Evolutionary conservation across 1,139 yeast genomes (phyloP).

Genomic region (Blastobotrys malaysiensis): DNA sequence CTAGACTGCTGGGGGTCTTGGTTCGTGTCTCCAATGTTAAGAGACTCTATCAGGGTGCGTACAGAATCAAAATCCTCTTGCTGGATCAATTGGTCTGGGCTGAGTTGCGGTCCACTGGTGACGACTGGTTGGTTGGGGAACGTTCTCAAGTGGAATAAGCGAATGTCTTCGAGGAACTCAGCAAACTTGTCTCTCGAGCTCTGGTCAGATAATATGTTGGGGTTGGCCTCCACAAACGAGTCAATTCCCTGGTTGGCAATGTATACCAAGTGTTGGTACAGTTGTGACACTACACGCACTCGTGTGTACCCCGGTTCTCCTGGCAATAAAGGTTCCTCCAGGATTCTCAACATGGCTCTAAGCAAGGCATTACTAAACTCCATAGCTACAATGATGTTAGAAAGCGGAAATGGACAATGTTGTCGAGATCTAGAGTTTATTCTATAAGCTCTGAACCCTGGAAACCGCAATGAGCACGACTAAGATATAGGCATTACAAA

Average conservation of each 20-base stretch:
- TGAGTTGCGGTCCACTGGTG: neutral
- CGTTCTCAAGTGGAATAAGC: neutral
- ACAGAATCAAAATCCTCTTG: neutral
- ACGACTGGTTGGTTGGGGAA: neutral
- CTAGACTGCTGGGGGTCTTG: neutral
- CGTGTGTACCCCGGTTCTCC: neutral
- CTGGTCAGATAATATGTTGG: neutral
- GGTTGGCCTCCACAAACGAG: neutral
- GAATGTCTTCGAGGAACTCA: neutral
- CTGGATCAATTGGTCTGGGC: neutral
- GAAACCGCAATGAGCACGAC: no score
- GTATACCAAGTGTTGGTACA: neutral
- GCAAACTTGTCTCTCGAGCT: neutral
- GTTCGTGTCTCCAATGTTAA: neutral
- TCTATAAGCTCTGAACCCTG: no score
- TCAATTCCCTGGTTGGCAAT: neutral
- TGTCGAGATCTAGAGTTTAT: no score
- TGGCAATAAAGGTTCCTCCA: neutral
- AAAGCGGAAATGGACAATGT: no score
- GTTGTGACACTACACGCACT: neutral
- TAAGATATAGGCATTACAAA: no score
- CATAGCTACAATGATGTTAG: neutral
- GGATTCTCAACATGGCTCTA: neutral
- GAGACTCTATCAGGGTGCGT: neutral
- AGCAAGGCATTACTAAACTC: neutral